These are phyloP conservation scores for Platanthera guangdongensis DNA, from an alignment of 106 monocot genomes.

Conservation along the genomic window DNA sequence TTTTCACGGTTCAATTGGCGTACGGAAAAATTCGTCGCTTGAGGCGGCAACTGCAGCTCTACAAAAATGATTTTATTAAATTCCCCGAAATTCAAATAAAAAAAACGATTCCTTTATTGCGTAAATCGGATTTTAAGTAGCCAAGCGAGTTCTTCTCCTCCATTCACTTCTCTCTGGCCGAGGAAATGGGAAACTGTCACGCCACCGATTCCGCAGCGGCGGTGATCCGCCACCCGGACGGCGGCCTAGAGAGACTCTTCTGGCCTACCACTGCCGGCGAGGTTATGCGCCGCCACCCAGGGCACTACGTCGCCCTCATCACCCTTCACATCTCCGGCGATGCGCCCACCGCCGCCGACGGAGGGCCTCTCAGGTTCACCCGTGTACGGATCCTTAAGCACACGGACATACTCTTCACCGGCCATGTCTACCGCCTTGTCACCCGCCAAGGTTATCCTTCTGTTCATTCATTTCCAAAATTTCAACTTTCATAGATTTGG, in stretches of 20 bases:
- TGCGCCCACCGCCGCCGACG: neutral
- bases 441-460: constrained; percentile 32
- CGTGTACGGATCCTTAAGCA: constrained; percentile 45
- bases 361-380: constrained; percentile 19
- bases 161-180: neutral
- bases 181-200: constrained; percentile 57
- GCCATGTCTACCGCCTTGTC: constrained; percentile 51
- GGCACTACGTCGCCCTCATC: constrained; percentile 49
- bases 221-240: constrained; percentile 49
- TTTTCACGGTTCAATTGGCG: too few species aligned
- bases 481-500: too few species aligned
- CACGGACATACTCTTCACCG: constrained; percentile 36
- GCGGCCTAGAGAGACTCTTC: constrained; percentile 39
- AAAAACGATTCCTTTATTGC: too few species aligned
- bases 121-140: too few species aligned
- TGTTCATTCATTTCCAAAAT: too few species aligned
- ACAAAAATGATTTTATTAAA: too few species aligned
- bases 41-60: too few species aligned
- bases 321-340: constrained; percentile 18
- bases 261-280: constrained; percentile 43
- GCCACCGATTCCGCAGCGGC: constrained; percentile 40
- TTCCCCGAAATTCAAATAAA: too few species aligned
- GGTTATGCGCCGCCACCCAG: constrained; percentile 55
- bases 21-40: too few species aligned
- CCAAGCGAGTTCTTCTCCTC: too few species aligned